Evolutionary conservation across 2,329 filamentous ascomycete species (phyloP), one percentile per base, ranked within the genome.

Genomic region (Claviceps sp.): DNA sequence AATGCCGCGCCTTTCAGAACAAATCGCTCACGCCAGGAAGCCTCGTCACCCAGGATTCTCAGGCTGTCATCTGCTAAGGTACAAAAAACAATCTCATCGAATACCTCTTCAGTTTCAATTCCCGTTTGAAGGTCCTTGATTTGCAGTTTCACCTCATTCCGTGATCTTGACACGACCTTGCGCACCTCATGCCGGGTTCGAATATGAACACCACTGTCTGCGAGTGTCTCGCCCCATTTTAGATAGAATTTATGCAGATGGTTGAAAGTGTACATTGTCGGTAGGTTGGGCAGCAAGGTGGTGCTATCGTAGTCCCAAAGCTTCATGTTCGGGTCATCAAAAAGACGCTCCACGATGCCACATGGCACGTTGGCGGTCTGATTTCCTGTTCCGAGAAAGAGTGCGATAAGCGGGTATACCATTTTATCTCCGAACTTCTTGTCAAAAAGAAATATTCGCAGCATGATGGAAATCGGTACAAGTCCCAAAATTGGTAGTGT

Each of bases 361-460:
- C 76, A 78, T 0, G 84, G 80, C 0, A 89, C 84, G 56, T 87
- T 80, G 0, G 84, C 79, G 0, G 84, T 85, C 59, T 86, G 82
- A 57, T 89, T 89, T 1, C 85, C 84, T 0, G 85, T 88, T 0
- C 85, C 85, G 0, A 89, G 70, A 61, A 89, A 88, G 1, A 89
- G 69, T 0, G 85, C 85, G 37, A 87, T 77, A 63, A 89, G 77
- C 1, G 85, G 85, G 53, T 85, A 73, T 0, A 84, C 80, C 65
- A 89, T 82, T 39, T 80, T 81, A 60, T 88, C 82, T 16, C 77
- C 77, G 61, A 89, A 89, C 52, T 85, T 82, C 10, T 77, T 73
- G 52, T 73, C 82, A 66, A 89, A 88, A 52, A 79, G 69, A 65
- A 86, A 87, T 49, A 87, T 64, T 52, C 77, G 78, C 58, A 88